These are phyloP conservation scores for Solanum bulbocastanum DNA, from an alignment of 257 asterid genomes.

Conservation along the genomic window DNA sequence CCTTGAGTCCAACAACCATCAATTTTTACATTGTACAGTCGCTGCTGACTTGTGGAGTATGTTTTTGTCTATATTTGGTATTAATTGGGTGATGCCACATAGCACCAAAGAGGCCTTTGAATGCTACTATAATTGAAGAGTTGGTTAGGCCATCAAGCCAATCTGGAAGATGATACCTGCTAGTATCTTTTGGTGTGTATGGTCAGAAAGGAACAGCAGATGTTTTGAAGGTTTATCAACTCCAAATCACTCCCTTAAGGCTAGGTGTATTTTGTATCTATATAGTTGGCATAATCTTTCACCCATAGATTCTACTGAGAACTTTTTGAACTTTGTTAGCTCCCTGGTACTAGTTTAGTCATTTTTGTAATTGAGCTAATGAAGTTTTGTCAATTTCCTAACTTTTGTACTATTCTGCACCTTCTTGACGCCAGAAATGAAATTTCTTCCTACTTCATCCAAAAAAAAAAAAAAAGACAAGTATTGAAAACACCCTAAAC, in stretches of 20 bases:
- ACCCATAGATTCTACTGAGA: background rate
- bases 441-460: background rate
- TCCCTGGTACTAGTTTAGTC: background rate
- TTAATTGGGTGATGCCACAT: background rate
- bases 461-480: no score
- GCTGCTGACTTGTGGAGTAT: background rate
- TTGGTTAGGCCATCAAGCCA: background rate
- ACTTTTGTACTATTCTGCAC: background rate
- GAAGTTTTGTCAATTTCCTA: background rate
- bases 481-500: no score
- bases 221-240: background rate
- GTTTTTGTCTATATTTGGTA: background rate
- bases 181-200: background rate
- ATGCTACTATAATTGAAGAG: background rate
- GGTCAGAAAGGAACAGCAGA: background rate
- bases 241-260: background rate
- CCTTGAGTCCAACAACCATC: background rate
- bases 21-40: background rate
- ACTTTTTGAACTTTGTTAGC: background rate
- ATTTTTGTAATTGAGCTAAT: background rate
- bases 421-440: background rate
- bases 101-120: background rate
- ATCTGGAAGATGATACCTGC: background rate
- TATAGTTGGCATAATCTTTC: background rate
- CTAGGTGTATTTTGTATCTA: background rate